These are phyloP conservation scores for Penicillium sp. DNA, from an alignment of 2,329 filamentous ascomycete genomes.

Conservation along the genomic window DNA sequence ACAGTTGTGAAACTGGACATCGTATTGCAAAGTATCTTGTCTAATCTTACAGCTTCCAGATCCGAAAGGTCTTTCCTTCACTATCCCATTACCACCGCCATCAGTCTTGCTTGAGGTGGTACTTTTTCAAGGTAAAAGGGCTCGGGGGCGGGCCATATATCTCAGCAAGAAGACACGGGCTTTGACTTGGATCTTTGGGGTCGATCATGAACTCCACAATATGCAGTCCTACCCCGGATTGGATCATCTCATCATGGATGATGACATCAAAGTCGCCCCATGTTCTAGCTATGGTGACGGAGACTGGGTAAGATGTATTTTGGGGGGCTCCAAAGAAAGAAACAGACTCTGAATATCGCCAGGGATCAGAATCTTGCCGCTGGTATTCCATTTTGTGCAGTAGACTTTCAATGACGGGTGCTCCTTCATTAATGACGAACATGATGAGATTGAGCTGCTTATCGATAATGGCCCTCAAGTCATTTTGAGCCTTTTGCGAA, in stretches of 20 bases:
- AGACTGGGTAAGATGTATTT: background rate
- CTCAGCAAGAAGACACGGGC: background rate
- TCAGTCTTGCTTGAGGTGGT: background rate
- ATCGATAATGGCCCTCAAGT: background rate
- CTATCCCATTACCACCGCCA: background rate
- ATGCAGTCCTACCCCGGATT: background rate
- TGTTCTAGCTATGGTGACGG: background rate
- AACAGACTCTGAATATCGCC: background rate
- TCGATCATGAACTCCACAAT: background rate
- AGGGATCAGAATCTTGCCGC: background rate
- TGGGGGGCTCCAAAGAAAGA: background rate
- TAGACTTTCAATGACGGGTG: background rate
- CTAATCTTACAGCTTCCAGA: background rate
- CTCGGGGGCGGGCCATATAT: background rate
- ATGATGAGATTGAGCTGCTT: background rate
- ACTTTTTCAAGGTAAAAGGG: background rate
- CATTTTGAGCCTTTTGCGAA: background rate
- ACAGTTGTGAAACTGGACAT: background rate
- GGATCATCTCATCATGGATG: background rate
- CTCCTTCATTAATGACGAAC: background rate
- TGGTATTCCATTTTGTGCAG: background rate
- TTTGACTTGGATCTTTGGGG: background rate
- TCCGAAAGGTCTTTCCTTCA: too few relatives aligned
- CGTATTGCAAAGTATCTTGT: background rate
- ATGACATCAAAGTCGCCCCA: background rate